Evolutionary conservation across 805 yeast genomes (phyloP), one percentile per base, ranked within the genome.

Genomic region (Cyberlindnera maritima): DNA sequence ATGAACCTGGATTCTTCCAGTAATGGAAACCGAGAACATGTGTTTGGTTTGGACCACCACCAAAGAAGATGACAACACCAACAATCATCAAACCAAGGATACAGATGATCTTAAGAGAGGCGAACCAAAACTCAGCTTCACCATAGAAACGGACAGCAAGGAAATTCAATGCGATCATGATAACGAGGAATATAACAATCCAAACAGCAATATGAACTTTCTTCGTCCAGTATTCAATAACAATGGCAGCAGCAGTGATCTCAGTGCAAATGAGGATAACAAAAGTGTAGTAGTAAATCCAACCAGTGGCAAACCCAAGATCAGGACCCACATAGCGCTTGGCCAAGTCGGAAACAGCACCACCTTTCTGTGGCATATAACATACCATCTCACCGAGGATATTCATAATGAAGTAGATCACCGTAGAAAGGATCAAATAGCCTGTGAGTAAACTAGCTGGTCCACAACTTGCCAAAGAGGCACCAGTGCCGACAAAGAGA

Each of bases 31-130:
- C 31, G n/a, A 28, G 5, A 13, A 7, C 5, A 6, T 13, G 13
- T 7, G 13, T 13, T 28, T 28, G 31, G 29, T 61, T 66, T 7
- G 31, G 31, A 28, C 31, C 31, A 12, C 31, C 31, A 7, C 31
- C 31, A 11, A 7, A 28, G 5, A 28, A 7, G 4, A 28, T 4
- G 31, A 28, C 13, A 11, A 28, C 11, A 28, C 31, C 31, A 14
- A 28, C 13, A 13, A 28, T 7, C 13, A 28, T 7, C 13, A 28
- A 28, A 12, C 31, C 31, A 11, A 28, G 13, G 4, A 13, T 13
- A 28, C 13, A 7, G n/a, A 28, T 28, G n/a, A 28, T 7, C 31
- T 28, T 28, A 7, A 28, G 13, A 11, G 13, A 7, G 5, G 31
- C 11, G 13, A 28, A 28, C 13, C 5, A 4, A 11, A 28, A 7